Conservation (phyloP, 139 green algal genomes). For the Microglena sp. region DNA sequence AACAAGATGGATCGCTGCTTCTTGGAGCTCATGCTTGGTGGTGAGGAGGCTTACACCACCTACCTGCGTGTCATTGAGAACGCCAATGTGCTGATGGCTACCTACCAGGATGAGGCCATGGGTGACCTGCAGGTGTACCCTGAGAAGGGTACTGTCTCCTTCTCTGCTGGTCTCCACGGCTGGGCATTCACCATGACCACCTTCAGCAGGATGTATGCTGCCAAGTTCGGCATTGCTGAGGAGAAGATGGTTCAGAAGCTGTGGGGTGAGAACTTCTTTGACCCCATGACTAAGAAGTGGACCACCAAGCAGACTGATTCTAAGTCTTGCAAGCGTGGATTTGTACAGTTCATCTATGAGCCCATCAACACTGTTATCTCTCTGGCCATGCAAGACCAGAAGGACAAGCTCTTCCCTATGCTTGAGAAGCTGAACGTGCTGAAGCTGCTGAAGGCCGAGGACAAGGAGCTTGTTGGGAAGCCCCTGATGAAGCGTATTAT, state of each 20-base stretch:
- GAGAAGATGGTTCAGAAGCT: slow-evolving; percentile 39
- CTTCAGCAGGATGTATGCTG: slow-evolving; percentile 94
- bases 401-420: slow-evolving; percentile 93
- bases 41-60: slow-evolving; percentile 91
- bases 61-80: slow-evolving; percentile 97
- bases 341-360: slow-evolving; percentile 98
- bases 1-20: slow-evolving; percentile 99
- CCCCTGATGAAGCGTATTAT: slow-evolving; percentile 86
- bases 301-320: slow-evolving; percentile 85
- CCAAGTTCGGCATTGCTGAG: slow-evolving; percentile 90
- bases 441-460: slow-evolving; percentile 75
- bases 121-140: slow-evolving; percentile 95
- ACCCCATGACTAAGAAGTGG: slow-evolving; percentile 96
- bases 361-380: slow-evolving; percentile 93
- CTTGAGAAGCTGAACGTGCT: slow-evolving; percentile 81
- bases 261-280: slow-evolving; percentile 92
- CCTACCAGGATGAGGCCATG: slow-evolving; percentile 92
- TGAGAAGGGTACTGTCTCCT: slow-evolving; percentile 95
- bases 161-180: slow-evolving; percentile 96
- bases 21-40: slow-evolving; percentile 91
- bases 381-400: slow-evolving; percentile 91
- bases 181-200: slow-evolving; percentile 99
- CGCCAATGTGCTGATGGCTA: slow-evolving; percentile 98
- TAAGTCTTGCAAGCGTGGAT: slow-evolving; percentile 87
- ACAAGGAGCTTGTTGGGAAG: slow-evolving; percentile 93